Base-by-base conservation (phyloP, 225 moss, liverwort and hornwort genomes). In the Sphagnum tenellum region DNA sequence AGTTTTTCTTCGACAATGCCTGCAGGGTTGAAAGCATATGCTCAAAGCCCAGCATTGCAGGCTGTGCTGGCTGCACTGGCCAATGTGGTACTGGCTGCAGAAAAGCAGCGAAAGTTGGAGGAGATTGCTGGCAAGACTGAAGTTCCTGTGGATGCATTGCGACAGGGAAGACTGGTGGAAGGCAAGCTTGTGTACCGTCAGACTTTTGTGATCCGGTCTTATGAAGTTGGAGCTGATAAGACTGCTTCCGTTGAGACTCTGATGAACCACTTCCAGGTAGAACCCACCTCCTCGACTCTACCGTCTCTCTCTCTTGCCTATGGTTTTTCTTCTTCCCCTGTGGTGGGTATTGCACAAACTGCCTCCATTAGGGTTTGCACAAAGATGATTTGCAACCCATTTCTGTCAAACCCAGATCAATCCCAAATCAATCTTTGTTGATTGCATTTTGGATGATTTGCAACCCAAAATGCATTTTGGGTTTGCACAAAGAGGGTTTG, bases 181-280 rank as follows among this genome's bases (percentile, higher is more conserved):
- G 80, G 89, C 76, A 77, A 84, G 46, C 83, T 89, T 50, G 88
- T 95, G 46, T 95, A 95, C 67, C 88, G 91, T 5, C 95, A 95
- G 57, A 86, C 83, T 2, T 95, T 95, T 71, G 91, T 95, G 49
- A 92, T 95, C 52, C 91, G 95, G 8, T 95, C 91, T 1, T 95
- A 91, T 64, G 95, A 95, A 68, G 92, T 95, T 4, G 95, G 95
- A 55, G 91, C 91, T n/a, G 95, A 95, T 61, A 79, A 89, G 69
- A 91, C 91, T 4, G 91, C 95, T 4, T 86, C 89, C 49, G 88
- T 95, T 61, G 95, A 95, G 73, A 95, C 95, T 5, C 72, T 95
- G 53, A 88, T 86, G 79, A 95, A 95, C 9, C 89, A 89, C 11
- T 95, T 95, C 67, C 95, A 95, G 88, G 95, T 95, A 29, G 29